Percentiles rank a stretch among this genome's conserved stretches.
These are phyloP conservation scores for Tritrichomonas musculus DNA, from an alignment of 208 protist genomes.

Conservation along the genomic window DNA sequence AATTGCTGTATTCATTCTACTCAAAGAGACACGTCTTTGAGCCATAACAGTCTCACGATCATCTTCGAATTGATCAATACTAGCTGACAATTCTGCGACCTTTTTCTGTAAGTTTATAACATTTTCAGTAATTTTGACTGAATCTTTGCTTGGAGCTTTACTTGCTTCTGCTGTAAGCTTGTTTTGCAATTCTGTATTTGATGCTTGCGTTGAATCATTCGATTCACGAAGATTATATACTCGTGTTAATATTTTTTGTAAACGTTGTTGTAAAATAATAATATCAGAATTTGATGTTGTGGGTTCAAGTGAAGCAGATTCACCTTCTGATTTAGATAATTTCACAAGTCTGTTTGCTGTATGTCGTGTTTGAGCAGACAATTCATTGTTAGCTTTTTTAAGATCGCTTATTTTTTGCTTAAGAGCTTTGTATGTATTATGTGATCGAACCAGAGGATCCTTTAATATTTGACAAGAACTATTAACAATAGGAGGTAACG, in stretches of 20 bases:
- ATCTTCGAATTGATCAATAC: not conserved
- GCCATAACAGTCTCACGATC: not conserved
- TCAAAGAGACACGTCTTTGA: not conserved
- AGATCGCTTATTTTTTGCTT: constrained; percentile 17
- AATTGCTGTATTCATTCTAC: not conserved
- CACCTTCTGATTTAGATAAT: not conserved
- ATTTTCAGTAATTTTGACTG: not conserved
- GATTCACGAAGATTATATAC: not conserved
- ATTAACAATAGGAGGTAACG: not conserved
- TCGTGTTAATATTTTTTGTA: not conserved
- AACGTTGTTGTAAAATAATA: not conserved
- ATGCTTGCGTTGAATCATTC: not conserved
- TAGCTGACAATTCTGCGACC: not conserved
- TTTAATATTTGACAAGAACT: not conserved
- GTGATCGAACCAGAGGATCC: not conserved
- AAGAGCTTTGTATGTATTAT: not conserved
- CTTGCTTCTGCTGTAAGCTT: not conserved
- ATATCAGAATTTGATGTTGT: not conserved
- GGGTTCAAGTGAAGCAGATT: not conserved
- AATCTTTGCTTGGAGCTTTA: not conserved
- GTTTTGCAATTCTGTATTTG: not conserved
- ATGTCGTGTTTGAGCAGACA: not conserved
- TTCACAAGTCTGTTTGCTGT: not conserved
- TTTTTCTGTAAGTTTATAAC: not conserved
- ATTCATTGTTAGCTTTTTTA: not conserved